These are phyloP conservation scores for Aspergillus sojae DNA, from an alignment of 2,329 filamentous ascomycete genomes.

Conservation along the genomic window DNA sequence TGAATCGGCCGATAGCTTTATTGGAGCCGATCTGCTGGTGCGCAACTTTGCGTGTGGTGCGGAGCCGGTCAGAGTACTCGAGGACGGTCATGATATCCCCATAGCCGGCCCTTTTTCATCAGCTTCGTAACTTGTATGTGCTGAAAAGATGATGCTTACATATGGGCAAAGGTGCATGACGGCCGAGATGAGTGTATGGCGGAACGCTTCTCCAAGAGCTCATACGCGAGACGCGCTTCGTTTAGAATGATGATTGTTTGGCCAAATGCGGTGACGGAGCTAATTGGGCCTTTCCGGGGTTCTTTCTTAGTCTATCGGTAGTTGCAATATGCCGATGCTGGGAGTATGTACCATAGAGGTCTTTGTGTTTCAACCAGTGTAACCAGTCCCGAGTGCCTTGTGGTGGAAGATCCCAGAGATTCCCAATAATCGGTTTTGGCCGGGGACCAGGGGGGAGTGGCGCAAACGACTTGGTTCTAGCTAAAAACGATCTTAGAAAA, in stretches of 20 bases:
- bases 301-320: not conserved
- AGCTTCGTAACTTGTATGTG: not conserved
- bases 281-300: conserved; percentile 35
- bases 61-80: conserved; percentile 42
- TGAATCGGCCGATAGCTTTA: conserved; percentile 41
- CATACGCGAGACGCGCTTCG: conserved; percentile 32
- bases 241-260: conserved; percentile 42
- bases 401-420: conserved; percentile 52
- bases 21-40: conserved; percentile 51
- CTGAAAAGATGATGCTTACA: conserved; percentile 30
- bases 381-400: conserved; percentile 41
- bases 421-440: conserved; percentile 53
- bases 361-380: conserved; percentile 50
- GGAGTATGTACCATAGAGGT: conserved; percentile 36
- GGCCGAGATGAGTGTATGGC: conserved; percentile 35
- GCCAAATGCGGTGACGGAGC: conserved; percentile 41
- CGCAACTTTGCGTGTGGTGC: conserved; percentile 50
- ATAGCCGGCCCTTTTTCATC: conserved; percentile 41
- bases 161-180: conserved; percentile 36
- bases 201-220: conserved; percentile 41
- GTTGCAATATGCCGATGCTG: not conserved
- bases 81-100: conserved; percentile 38
- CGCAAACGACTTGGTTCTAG: not conserved
- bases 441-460: conserved; percentile 55
- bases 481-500: not conserved